A percentile compares a stretch with the other conserved stretches of the same genome.
These are phyloP conservation scores for Ophiostoma perfectum DNA, from an alignment of 2,329 filamentous ascomycete genomes.

Conservation along the genomic window DNA sequence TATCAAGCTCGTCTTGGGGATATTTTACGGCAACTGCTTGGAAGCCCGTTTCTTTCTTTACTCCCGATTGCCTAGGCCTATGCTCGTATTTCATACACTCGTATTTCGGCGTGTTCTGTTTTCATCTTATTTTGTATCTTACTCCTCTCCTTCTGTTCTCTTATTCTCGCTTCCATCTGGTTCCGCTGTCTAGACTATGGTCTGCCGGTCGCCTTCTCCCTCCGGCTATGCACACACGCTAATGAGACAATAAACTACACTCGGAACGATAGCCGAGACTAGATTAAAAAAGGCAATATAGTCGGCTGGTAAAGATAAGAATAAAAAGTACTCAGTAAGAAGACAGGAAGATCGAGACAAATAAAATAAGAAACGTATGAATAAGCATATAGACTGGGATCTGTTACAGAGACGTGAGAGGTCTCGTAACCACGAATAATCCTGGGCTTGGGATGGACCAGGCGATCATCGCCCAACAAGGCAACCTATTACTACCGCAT, in stretches of 20 bases:
- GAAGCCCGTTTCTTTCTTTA: too few species aligned
- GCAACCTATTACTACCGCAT: not conserved
- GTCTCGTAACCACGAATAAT: not conserved
- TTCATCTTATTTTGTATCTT: too few species aligned
- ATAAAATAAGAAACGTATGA: constrained; percentile 3
- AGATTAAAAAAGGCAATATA: constrained; percentile 1
- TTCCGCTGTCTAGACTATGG: too few species aligned
- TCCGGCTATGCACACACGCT: not conserved
- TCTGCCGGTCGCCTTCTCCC: too few species aligned
- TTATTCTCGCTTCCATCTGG: too few species aligned
- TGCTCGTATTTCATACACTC: too few species aligned
- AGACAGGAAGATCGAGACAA: not conserved
- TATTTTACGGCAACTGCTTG: too few species aligned
- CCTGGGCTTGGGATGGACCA: not conserved
- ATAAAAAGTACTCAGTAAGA: too few species aligned
- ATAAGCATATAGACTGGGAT: not conserved
- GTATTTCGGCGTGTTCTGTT: too few species aligned
- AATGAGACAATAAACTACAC: not conserved
- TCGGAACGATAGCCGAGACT: not conserved
- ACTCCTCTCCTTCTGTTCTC: too few species aligned
- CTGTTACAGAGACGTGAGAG: not conserved
- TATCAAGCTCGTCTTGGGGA: too few species aligned
- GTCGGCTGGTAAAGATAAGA: not conserved
- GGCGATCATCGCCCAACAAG: constrained; percentile 3
- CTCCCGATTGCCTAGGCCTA: too few species aligned